These are phyloP conservation scores for Phytophthora europaea DNA, from an alignment of 352 stramenopile species.

Conservation along the genomic window DNA sequence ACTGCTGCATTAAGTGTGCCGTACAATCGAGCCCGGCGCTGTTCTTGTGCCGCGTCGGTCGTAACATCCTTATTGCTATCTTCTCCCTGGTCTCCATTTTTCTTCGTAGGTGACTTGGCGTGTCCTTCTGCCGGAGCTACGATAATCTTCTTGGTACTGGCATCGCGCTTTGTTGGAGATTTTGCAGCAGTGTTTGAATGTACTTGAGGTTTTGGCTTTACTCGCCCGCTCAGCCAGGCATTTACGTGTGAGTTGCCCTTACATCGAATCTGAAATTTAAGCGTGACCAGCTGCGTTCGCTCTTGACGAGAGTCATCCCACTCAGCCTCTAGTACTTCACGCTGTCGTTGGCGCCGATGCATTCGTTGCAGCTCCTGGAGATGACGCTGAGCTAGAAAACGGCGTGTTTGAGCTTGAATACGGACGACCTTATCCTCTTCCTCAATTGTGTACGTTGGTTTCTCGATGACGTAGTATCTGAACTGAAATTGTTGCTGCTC, in stretches of 20 bases:
- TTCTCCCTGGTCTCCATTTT: constrained; percentile 15
- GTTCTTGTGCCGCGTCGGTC: constrained; percentile 7
- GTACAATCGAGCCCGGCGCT: constrained; percentile 19
- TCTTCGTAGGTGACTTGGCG: constrained; percentile 11
- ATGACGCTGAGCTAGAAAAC: constrained; percentile 51
- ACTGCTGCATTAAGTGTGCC: constrained; percentile 22
- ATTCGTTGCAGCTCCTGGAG: constrained; percentile 40
- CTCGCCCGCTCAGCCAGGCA: constrained; percentile 23
- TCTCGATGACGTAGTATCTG: constrained; percentile 39
- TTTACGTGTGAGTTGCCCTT: constrained; percentile 29
- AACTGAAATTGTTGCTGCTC: constrained; percentile 28
- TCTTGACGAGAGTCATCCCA: constrained; percentile 56
- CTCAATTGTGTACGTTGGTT: constrained; percentile 69
- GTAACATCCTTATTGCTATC: constrained; percentile 5
- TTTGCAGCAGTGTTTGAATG: background rate
- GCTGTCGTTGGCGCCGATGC: constrained; percentile 38
- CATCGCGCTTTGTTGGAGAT: constrained; percentile 17
- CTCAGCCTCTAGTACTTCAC: constrained; percentile 42
- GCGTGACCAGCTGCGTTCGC: constrained; percentile 57
- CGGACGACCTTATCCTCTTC: constrained; percentile 62
- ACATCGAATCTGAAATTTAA: constrained; percentile 40
- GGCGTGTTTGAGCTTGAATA: constrained; percentile 56
- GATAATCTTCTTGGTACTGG: constrained; percentile 15
- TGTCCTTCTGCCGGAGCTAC: constrained; percentile 12
- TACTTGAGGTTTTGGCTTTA: constrained; percentile 26